A percentile compares a stretch with the other conserved stretches of the same genome.
Evolutionary conservation across 164 flowering plant genomes (phyloP).

Genomic region (Vitis rotundifolia): DNA sequence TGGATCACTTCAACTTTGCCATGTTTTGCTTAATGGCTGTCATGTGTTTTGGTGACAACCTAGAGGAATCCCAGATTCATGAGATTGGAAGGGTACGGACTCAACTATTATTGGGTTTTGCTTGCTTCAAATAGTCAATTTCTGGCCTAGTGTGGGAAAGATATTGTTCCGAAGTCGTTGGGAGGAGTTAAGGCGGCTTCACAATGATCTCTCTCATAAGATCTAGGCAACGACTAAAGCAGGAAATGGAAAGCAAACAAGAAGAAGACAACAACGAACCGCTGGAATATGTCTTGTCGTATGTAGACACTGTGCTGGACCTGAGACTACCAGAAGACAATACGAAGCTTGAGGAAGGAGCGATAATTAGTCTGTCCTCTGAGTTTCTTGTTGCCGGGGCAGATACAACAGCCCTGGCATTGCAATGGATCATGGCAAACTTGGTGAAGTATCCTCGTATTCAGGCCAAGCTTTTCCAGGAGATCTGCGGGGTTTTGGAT

Average conservation of each 20-base stretch:
- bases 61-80: neutral
- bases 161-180: neutral
- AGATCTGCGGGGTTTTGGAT: slow-evolving; percentile 20
- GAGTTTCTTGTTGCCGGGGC: slow-evolving; percentile 31
- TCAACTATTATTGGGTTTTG: neutral
- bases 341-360: slow-evolving; percentile 19
- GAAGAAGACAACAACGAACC: too few species aligned
- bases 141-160: too few species aligned
- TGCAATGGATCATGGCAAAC: too few species aligned
- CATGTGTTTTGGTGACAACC: too few species aligned
- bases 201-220: neutral
- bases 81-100: neutral
- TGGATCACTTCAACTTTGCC: neutral
- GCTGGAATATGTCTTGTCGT: too few species aligned
- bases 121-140: neutral
- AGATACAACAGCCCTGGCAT: slow-evolving; percentile 26
- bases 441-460: too few species aligned
- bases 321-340: slow-evolving; percentile 10
- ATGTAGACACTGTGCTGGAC: too few species aligned
- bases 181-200: neutral
- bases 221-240: neutral
- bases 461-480: slow-evolving; percentile 33
- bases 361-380: slow-evolving; percentile 22
- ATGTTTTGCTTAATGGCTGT: slow-evolving; percentile 1
- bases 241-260: too few species aligned